Base-by-base conservation (phyloP, 805 yeast species). In the Candida nitratophila region DNA sequence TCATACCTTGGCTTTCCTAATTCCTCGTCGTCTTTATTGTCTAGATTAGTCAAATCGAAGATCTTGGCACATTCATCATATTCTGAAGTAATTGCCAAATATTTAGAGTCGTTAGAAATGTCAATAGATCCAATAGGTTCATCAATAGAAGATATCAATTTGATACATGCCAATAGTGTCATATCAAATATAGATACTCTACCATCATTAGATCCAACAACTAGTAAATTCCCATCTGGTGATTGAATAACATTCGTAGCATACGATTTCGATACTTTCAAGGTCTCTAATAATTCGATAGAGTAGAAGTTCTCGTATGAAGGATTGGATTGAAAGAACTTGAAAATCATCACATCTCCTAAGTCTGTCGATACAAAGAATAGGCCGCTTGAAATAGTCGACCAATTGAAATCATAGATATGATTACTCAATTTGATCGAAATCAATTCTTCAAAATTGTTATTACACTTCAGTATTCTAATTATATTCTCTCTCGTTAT, bases 121-220 rank as follows among this genome's bases (percentile, higher is more conserved):
- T 63, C 68, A 10, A 73, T 50, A 19, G 62, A 48, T 3, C 68
- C 55, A 17, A 74, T 57, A 4, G 71, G 69, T 50, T 70, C 75
- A 55, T 74, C 77, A 4, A 69, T 56, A 29, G 53, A 52, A 21
- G 66, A 47, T 15, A 72, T 47, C 2, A 66, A 63, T 30, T 54
- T 54, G 16, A 49, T 37, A 44, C 65, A 61, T 16, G 66, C 51
- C 55, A 75, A 56, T 19, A 60, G 52, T 3, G 44, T 24, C 2
- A 70, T 59, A 46, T 63, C 62, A 64, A 76, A 66, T 10, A 70
- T 39, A 16, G 71, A 66, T 4, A 74, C 65, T 24, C 69, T 66
- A 31, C 80, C 77, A 48, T 74, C 79, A 42, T 64, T 66, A 16
- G 73, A 56, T 4, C 77, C 79, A 8, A 65, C 64, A 15, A 65